Conservation (phyloP, 2,329 filamentous ascomycete species). For the Neoarthrinium moseri region DNA sequence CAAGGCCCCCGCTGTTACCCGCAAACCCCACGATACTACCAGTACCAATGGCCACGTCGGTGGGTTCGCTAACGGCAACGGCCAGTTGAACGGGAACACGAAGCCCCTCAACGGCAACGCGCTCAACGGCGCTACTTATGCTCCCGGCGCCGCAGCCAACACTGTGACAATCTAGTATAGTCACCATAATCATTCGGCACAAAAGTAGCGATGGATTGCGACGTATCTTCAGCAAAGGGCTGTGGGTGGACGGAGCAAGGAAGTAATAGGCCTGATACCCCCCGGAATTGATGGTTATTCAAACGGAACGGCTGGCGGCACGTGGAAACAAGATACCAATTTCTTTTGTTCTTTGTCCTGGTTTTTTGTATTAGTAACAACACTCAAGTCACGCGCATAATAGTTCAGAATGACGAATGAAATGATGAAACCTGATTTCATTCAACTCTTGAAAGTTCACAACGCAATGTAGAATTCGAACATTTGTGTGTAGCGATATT, state of each 20-base stretch:
- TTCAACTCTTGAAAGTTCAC: too few species aligned
- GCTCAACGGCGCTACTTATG: neutral
- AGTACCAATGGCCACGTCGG: neutral
- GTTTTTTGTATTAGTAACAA: neutral
- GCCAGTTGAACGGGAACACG: neutral
- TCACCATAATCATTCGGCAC: neutral
- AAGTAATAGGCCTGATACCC: neutral
- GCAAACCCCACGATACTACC: slow-evolving; percentile 38
- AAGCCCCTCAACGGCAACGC: neutral
- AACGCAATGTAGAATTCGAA: too few species aligned
- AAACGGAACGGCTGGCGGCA: neutral
- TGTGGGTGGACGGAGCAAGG: neutral
- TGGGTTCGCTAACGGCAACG: neutral
- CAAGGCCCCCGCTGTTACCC: slow-evolving; percentile 46
- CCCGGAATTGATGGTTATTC: neutral
- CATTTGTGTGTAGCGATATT: too few species aligned
- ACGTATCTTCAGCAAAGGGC: neutral
- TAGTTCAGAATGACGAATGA: slow-evolving; percentile 2
- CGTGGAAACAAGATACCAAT: slow-evolving; percentile 7
- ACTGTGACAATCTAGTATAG: slow-evolving; percentile 6
- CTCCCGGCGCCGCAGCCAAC: neutral
- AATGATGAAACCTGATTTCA: too few species aligned
- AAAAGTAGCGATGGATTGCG: neutral
- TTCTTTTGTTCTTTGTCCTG: slow-evolving; percentile 4
- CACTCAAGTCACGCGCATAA: neutral